A percentile compares a stretch with the other conserved stretches of the same genome.
These are phyloP conservation scores for Silene latifolia DNA, from an alignment of 148 eudicot genomes.

Conservation along the genomic window DNA sequence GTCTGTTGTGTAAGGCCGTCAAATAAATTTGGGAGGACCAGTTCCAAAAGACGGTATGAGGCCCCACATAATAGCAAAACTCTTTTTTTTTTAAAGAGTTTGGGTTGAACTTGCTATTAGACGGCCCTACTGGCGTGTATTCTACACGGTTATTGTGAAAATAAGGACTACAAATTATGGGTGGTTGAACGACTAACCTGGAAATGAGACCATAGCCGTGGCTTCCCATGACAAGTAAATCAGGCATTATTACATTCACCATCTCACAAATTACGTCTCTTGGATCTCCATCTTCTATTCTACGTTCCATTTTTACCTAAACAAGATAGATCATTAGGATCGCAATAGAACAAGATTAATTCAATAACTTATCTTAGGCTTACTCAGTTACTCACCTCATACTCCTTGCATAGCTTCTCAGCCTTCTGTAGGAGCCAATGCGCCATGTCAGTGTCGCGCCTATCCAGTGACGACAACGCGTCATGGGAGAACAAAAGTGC, in stretches of 20 bases:
- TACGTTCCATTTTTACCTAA: slow-evolving; percentile 59
- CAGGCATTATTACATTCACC: slow-evolving; percentile 47
- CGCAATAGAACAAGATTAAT: background rate
- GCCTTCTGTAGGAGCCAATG: slow-evolving; percentile 50
- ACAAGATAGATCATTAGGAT: background rate
- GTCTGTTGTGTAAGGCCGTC: too few relatives aligned
- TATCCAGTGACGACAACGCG: slow-evolving; percentile 48
- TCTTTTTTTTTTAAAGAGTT: too few relatives aligned
- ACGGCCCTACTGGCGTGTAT: too few relatives aligned
- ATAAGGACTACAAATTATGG: too few relatives aligned
- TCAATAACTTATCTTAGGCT: background rate
- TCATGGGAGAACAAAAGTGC: slow-evolving; percentile 49
- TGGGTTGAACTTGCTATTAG: too few relatives aligned
- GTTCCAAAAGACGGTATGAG: too few relatives aligned
- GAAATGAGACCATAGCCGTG: slow-evolving; percentile 65
- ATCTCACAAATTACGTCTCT: slow-evolving; percentile 65
- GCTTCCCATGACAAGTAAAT: slow-evolving; percentile 72
- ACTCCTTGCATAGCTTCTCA: slow-evolving; percentile 45
- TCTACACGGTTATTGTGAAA: too few relatives aligned
- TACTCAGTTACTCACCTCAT: slow-evolving; percentile 37
- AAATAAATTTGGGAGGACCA: too few relatives aligned
- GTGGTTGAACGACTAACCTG: slow-evolving; percentile 34
- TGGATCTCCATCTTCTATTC: slow-evolving; percentile 59
- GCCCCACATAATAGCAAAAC: too few relatives aligned
- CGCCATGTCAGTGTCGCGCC: slow-evolving; percentile 57